Evolutionary conservation across 345 rosid genomes (phyloP).

Genomic region (Populus deltoides): DNA sequence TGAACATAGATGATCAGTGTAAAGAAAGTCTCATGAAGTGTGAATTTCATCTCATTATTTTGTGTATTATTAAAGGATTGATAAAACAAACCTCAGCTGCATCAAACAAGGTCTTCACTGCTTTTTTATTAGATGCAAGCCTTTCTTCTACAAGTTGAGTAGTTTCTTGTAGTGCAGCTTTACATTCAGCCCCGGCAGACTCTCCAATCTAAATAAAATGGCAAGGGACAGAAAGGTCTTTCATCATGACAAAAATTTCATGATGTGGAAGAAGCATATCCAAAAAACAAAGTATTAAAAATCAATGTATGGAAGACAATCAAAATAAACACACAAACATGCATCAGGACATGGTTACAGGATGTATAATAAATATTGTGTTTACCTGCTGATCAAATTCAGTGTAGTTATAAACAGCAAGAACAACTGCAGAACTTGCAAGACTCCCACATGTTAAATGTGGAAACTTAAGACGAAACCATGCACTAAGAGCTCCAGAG

Average conservation of each 20-base stretch:
- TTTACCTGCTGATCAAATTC: slow-evolving; percentile 81
- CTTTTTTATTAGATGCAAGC: slow-evolving; percentile 58
- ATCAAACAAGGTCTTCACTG: slow-evolving; percentile 57
- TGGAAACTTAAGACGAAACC: slow-evolving; percentile 95
- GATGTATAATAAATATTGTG: neutral
- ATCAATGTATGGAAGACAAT: too few species aligned
- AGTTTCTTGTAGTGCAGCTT: slow-evolving; percentile 71
- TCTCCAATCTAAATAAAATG: slow-evolving; percentile 58
- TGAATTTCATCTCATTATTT: neutral
- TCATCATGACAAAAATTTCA: too few species aligned
- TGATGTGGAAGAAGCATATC: neutral
- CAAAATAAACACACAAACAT: neutral
- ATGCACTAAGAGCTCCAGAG: slow-evolving; percentile 93
- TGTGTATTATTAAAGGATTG: neutral
- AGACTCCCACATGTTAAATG: slow-evolving; percentile 96
- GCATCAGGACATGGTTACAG: slow-evolving; percentile 4
- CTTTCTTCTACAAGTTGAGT: slow-evolving; percentile 63
- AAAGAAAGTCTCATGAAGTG: neutral
- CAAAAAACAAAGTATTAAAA: too few species aligned
- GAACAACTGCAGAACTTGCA: slow-evolving; percentile 97
- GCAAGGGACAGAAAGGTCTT: neutral
- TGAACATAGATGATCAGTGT: slow-evolving; percentile 6
- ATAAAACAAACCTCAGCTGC: slow-evolving; percentile 66
- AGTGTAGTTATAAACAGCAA: slow-evolving; percentile 69
- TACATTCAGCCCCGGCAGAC: slow-evolving; percentile 89